These are phyloP conservation scores for Stylonectria norvegica DNA, from an alignment of 2,329 filamentous ascomycete genomes.

Conservation along the genomic window DNA sequence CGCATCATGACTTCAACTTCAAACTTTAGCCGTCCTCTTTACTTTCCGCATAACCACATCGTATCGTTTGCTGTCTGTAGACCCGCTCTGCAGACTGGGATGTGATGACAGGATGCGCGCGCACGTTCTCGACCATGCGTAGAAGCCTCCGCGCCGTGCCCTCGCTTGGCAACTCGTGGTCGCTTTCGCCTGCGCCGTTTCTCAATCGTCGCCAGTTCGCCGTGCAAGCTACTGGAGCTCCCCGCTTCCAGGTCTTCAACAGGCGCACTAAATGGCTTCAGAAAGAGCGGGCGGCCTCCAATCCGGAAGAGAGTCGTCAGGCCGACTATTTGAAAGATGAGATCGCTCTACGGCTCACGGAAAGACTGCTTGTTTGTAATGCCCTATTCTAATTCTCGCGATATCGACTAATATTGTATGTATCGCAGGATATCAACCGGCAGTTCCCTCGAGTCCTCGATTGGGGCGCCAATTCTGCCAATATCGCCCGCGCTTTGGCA, in stretches of 20 bases:
- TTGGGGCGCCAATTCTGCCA: slow-evolving; percentile 92
- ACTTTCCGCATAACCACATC: slow-evolving; percentile 1
- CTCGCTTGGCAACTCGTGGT: slow-evolving; percentile 14
- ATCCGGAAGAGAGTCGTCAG: slow-evolving; percentile 68
- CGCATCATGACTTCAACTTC: slow-evolving; percentile 27
- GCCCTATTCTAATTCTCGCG: slow-evolving; percentile 1
- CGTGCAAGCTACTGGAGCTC: slow-evolving; percentile 70
- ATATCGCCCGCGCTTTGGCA: slow-evolving; percentile 79
- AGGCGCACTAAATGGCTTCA: slow-evolving; percentile 82
- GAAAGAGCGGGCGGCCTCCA: slow-evolving; percentile 76
- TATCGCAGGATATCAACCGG: slow-evolving; percentile 90
- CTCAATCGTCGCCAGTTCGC: slow-evolving; percentile 61
- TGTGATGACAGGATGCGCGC: slow-evolving; percentile 32
- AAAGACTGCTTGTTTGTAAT: slow-evolving; percentile 68
- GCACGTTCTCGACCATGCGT: slow-evolving; percentile 24
- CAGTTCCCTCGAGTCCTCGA: slow-evolving; percentile 82
- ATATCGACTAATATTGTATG: slow-evolving; percentile 11
- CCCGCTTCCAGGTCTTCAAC: slow-evolving; percentile 89
- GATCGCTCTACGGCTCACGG: slow-evolving; percentile 77
- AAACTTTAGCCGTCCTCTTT: no score
- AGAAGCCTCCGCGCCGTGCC: slow-evolving; percentile 23
- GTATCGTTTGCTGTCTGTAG: slow-evolving; percentile 14
- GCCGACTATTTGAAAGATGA: slow-evolving; percentile 94
- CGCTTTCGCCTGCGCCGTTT: slow-evolving; percentile 11
- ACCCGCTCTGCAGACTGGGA: slow-evolving; percentile 13